Evolutionary conservation across 352 stramenopile species (phyloP), one percentile per base, ranked within the genome.

Genomic region (Globisporangium cederbergense): DNA sequence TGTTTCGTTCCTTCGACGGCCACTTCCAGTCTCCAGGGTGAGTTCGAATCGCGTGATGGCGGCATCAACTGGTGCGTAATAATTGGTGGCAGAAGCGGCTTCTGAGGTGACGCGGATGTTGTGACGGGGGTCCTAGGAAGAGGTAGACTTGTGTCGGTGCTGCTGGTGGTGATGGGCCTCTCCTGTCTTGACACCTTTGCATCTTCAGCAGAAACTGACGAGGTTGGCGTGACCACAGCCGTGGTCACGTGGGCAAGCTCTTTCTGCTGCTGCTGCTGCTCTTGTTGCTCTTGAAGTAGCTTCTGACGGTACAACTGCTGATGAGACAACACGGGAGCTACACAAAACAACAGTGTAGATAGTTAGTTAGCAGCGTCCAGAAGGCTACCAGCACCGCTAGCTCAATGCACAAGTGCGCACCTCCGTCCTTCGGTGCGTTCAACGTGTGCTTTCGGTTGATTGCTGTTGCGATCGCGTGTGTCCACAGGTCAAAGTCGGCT

Each of bases 401-500:
- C 40, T 46, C 14, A 46, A 20, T 36, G 9, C 18, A 8, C 0
- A 32, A 28, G 40, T 56, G 51, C 34, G 16, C 56, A 64, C 42
- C 51, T 63, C 60, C 60, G 20, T 62, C 57, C 13, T 53, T 47
- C 52, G 75, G 65, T 16, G 42, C 64, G 28, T 75, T 73, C 13
- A 64, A 57, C 2, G 68, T 64, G 59, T 90, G 81, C 43, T 95
- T 95, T 20, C 82, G 74, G 43, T 95, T 93, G 60, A 95, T 89
- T 4, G 74, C 74, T 47, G 89, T 77, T 0, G 86, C 78, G 47
- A 95, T 92, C 25, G 86, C 82, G 54, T 76, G 77, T 2, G 84
- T 93, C 86, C 86, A 95, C 2, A 80, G 74, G 66, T 92, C 76
- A 70, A 91, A 95, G 56, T 95, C 84, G 7, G 74, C 72, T 52